Evolutionary conservation across 2,329 filamentous ascomycete species (phyloP).

Genomic region (Sclerotinia trifoliorum): DNA sequence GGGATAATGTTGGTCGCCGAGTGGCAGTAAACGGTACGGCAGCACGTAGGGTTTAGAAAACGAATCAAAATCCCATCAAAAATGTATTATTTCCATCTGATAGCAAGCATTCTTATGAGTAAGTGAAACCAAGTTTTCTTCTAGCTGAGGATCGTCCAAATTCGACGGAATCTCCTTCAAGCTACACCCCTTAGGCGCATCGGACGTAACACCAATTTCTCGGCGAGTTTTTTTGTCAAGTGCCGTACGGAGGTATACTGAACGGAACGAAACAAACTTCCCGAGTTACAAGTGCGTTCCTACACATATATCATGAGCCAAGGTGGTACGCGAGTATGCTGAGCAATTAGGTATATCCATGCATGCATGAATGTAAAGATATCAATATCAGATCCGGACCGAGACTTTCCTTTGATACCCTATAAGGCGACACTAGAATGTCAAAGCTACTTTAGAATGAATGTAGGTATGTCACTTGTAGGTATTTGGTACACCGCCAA

Average conservation of each 20-base stretch:
- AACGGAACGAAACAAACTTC: constrained; percentile 17
- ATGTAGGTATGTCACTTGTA: constrained; percentile 13
- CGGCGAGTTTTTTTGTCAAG: constrained; percentile 16
- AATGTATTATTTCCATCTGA: constrained; percentile 13
- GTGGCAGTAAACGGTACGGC: constrained; percentile 17
- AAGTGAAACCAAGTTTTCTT: not conserved
- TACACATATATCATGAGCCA: constrained; percentile 5
- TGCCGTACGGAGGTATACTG: constrained; percentile 20
- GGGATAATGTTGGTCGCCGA: constrained; percentile 20
- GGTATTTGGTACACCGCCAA: constrained; percentile 16
- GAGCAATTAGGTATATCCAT: constrained; percentile 10
- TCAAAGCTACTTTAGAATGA: not conserved
- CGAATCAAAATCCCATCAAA: not conserved
- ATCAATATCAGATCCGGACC: constrained; percentile 21
- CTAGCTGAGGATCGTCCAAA: not conserved
- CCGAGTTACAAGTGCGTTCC: constrained; percentile 16
- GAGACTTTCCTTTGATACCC: constrained; percentile 5
- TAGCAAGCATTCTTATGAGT: not conserved
- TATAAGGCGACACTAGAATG: constrained; percentile 15
- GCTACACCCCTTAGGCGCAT: not conserved
- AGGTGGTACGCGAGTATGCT: constrained; percentile 13
- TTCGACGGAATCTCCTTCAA: not conserved
- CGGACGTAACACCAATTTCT: constrained; percentile 5
- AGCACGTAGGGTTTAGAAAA: not conserved
- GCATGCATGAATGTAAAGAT: constrained; percentile 15